Evolutionary conservation across 73 alveolate species (phyloP), one percentile per base, ranked within the genome.

Genomic region (Urostyla sp.): DNA sequence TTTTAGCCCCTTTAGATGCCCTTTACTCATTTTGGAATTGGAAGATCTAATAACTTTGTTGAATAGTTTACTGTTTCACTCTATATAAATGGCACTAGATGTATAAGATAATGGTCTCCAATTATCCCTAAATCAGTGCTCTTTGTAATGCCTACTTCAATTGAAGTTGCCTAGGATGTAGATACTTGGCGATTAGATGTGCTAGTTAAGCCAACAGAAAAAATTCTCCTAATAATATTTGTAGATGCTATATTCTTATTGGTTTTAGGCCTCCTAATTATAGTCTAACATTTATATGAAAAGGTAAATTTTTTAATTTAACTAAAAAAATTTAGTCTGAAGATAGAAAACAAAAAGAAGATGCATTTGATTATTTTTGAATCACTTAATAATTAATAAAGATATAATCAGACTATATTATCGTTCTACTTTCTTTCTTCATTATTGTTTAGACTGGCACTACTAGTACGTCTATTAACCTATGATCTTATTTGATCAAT

Each of bases 181-280:
- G 83, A 69, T 10, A 10, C 34, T 7, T 69, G 83, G 83, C 43
- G 69, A 23, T 55, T 69, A 4, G 83, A 69, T 30, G 60, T 69
- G 16, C 44, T 69, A 24, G 55, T 69, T 15, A 69, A 69, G 35
- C 83, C 83, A 48, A 69, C 34, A 46, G 83, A 69, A 48, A 69
- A 69, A 30, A 46, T 69, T 53, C 44, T 69, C 3, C 52, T 69
- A 13, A 69, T 69, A 15, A 26, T 69, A 16, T 20, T 69, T 24
- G 83, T 69, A 3, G 83, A 69, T 69, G 83, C 72, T 16, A 69
- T 69, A 44, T 69, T 69, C 30, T 31, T 69, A 24, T 23, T 69
- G 30, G 16, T 69, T 1, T 54, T 69, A 4, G 83, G 83, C 7
- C 31, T 69, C 8, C 34, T 69, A 4, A 69, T 69, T 38, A 69